A percentile compares a stretch with the other conserved stretches of the same genome.
These are phyloP conservation scores for Suhomyces faveliae DNA, from an alignment of 805 yeast genomes.

Conservation along the genomic window DNA sequence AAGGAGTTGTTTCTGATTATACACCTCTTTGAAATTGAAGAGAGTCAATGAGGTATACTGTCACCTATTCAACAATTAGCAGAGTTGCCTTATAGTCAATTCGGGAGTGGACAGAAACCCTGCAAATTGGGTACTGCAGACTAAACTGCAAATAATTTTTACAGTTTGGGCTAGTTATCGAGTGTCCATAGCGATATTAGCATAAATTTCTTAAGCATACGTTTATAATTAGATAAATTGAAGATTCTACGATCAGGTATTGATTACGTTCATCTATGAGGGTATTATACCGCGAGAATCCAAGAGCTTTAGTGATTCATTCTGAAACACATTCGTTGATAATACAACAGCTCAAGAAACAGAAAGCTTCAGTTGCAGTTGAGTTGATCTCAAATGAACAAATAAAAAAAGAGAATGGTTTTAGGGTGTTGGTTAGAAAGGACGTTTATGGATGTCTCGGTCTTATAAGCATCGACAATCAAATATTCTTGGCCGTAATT, in stretches of 20 bases:
- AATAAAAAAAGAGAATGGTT: conserved; percentile 39
- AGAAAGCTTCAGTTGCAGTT: conserved; percentile 39
- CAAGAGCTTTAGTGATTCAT: conserved; percentile 29
- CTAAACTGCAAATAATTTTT: conserved; percentile 1
- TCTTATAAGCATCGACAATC: conserved; percentile 63
- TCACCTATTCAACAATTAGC: background rate
- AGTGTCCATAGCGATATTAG: conserved; percentile 1
- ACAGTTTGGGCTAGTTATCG: conserved; percentile 5
- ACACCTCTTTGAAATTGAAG: background rate
- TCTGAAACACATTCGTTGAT: conserved; percentile 32
- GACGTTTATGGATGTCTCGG: conserved; percentile 74
- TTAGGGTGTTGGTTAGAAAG: conserved; percentile 33
- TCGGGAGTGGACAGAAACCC: background rate
- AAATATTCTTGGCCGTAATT: conserved; percentile 74
- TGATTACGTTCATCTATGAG: conserved; percentile 20
- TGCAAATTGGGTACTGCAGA: background rate
- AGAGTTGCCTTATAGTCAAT: background rate
- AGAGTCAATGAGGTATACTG: background rate
- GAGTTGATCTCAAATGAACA: conserved; percentile 42
- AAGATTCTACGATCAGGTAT: background rate
- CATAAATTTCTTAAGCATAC: background rate
- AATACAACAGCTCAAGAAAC: conserved; percentile 22
- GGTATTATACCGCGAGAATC: conserved; percentile 30
- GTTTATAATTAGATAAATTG: background rate
- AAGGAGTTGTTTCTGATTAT: background rate